Conservation (phyloP, 371 early-diverging fungal species). For the Entomophthora muscae region DNA sequence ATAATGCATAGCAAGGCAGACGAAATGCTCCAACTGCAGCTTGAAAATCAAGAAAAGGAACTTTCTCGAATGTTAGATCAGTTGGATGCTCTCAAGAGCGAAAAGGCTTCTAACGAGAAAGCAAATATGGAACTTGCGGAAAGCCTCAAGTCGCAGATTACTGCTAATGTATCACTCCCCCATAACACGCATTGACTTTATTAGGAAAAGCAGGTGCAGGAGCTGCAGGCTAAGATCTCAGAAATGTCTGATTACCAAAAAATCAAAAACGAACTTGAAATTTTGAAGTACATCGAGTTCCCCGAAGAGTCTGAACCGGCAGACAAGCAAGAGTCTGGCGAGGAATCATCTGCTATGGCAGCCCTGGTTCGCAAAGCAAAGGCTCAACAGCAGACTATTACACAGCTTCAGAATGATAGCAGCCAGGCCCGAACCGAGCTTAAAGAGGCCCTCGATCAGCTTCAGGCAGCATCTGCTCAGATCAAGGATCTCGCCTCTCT, state of each 20-base stretch:
- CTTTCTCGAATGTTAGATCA: constrained; percentile 40
- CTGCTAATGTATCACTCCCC: not conserved
- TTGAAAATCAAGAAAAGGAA: constrained; percentile 39
- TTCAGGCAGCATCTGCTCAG: constrained; percentile 14
- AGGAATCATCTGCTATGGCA: not conserved
- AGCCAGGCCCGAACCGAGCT: not conserved
- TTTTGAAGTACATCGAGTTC: constrained; percentile 38
- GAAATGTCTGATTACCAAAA: constrained; percentile 58
- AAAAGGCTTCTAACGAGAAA: constrained; percentile 18
- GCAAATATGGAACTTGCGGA: not conserved
- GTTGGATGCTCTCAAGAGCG: constrained; percentile 59
- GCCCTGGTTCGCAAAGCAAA: not conserved
- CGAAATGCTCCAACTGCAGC: not conserved
- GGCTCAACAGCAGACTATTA: not conserved
- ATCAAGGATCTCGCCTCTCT: constrained; percentile 15
- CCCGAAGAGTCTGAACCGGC: constrained; percentile 1
- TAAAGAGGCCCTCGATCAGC: not conserved
- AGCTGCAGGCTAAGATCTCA: constrained; percentile 21
- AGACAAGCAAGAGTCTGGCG: not conserved
- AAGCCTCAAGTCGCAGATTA: not conserved
- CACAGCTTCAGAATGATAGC: not conserved
- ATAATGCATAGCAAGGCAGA: not conserved
- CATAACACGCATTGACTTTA: constrained; percentile 12
- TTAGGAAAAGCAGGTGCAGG: constrained; percentile 14
- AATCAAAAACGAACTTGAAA: constrained; percentile 65